Conservation (phyloP, 2,329 filamentous ascomycete genomes). For the Penicillium griseofulvum region DNA sequence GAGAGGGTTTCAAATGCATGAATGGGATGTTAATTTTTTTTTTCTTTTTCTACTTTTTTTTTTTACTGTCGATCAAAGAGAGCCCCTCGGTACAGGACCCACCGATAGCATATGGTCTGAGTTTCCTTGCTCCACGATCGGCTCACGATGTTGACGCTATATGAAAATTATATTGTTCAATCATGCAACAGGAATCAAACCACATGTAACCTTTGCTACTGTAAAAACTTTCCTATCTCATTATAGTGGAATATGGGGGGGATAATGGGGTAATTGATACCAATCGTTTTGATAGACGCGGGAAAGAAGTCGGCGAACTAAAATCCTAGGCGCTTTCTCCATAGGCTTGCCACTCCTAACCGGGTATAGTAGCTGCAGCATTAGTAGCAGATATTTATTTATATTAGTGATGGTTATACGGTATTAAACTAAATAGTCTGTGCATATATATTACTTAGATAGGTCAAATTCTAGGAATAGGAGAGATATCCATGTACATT, state of each 20-base stretch:
- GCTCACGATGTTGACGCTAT: constrained; percentile 3
- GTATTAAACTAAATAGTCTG: constrained; percentile 4
- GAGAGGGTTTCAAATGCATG: constrained; percentile 7
- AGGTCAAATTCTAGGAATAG: constrained; percentile 1
- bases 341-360: constrained; percentile 11
- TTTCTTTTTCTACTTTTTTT: constrained; percentile 9
- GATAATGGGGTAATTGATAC: background rate
- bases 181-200: background rate
- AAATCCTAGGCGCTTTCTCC: constrained; percentile 5
- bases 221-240: background rate
- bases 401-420: constrained; percentile 8
- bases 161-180: background rate
- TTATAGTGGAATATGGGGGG: background rate
- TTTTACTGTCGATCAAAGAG: constrained; percentile 11
- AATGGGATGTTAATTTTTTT: constrained; percentile 4
- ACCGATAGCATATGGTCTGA: constrained; percentile 11
- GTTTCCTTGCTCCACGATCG: constrained; percentile 13
- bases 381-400: constrained; percentile 5
- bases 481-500: background rate
- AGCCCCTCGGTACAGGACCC: constrained; percentile 11
- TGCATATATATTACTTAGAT: constrained; percentile 6
- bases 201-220: background rate
- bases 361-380: constrained; percentile 8
- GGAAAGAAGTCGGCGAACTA: constrained; percentile 7
- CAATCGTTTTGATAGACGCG: constrained; percentile 8